Evolutionary conservation across 2,329 filamentous ascomycete genomes (phyloP), one percentile per base, ranked within the genome.

Genomic region (Arthrobotrys sphaeroides): DNA sequence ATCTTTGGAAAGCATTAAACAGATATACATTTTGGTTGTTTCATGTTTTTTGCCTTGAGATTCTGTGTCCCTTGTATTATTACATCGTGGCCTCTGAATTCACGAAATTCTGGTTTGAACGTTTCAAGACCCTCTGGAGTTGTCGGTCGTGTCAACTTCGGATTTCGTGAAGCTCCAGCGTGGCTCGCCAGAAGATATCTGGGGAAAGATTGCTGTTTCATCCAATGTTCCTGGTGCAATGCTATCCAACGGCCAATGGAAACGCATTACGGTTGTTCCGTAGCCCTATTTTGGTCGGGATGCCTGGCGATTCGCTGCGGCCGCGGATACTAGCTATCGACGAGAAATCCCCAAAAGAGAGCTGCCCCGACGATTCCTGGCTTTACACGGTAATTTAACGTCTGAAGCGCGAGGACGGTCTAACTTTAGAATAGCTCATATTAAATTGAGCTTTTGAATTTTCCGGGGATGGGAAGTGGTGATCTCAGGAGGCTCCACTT

Each of bases 361-460:
- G 22, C 31, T 61, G 43, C 53, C 31, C 33, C 20, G 55, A 55
- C n/a, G 26, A 49, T 68, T 62, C 16, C n/a, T 53, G 22, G 31
- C 33, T 60, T 38, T 22, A n/a, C 42, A 59, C 47, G 49, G 61
- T 66, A 66, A 61, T 68, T 74, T 45, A 42, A 47, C 16, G 36
- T 55, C 10, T 68, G 55, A 74, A 74, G 70, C 70, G 70, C 70
- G 70, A 51, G 47, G 12, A 45, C n/a, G 10, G 43, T 26, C 70
- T 74, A 74, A 74, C 62, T 74, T 68, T 74, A 74, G 70, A 61
- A 68, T 36, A 38, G 22, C 22, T 55, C 38, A 55, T 55, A 55
- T 55, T 55, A 53, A 33, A 36, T 22, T 22, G 47, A 61, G 10
- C n/a, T 40, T 45, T 28, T 47, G 38, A n/a, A n/a, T n/a, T n/a